A percentile compares a stretch with the other conserved stretches of the same genome.
phyloP scores from a whole-genome alignment of 2,329 filamentous ascomycete genomes.

The Cladosporium sphaerospermum region DNA sequence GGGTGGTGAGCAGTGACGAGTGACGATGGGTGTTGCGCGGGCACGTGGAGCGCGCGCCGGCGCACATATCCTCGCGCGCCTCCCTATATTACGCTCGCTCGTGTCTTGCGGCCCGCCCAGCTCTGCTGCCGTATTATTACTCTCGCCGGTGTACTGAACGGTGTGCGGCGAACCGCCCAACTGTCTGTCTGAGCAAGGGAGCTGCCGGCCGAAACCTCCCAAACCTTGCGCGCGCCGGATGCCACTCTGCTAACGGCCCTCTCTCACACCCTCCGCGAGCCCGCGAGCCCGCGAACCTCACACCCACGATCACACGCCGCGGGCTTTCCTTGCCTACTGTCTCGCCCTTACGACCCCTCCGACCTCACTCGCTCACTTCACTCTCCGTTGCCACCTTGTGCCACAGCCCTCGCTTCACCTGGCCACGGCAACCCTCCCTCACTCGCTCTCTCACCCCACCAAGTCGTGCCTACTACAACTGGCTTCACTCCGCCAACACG shows the following conservation, averaged over 20 bases:
- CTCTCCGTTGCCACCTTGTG: too few relatives aligned
- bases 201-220: not conserved
- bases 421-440: too few relatives aligned
- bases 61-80: not conserved
- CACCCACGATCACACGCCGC: not conserved
- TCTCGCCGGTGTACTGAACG: too few relatives aligned
- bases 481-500: too few relatives aligned
- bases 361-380: not conserved
- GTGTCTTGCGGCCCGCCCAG: conserved; percentile 2
- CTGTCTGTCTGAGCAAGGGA: conserved; percentile 12
- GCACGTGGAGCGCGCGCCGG: conserved; percentile 3
- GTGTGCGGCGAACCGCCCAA: not conserved
- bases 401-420: too few relatives aligned
- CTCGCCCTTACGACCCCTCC: not conserved
- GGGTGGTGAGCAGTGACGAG: not conserved
- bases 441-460: not conserved
- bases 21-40: conserved; percentile 1
- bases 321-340: conserved; percentile 2
- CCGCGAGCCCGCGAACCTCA: not conserved
- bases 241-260: not conserved
- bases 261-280: not conserved
- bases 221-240: conserved; percentile 1
- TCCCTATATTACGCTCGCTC: not conserved
- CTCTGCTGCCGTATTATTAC: not conserved
- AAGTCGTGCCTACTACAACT: not conserved